Evolutionary conservation across 2,329 filamentous ascomycete species (phyloP), one percentile per base, ranked within the genome.

Genomic region (Neobulgaria alba): DNA sequence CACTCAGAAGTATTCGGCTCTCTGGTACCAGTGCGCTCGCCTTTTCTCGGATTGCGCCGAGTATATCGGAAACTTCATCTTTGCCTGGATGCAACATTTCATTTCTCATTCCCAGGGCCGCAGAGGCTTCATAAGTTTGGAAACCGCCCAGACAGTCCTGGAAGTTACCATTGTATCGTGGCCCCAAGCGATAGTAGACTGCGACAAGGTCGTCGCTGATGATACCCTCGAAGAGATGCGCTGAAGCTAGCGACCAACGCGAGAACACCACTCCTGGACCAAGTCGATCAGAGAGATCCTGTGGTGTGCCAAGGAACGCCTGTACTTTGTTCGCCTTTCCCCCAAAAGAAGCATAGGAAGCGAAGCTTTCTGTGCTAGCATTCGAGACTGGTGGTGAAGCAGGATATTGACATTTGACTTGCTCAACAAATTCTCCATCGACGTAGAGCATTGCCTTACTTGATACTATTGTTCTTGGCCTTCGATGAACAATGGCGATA

Each of bases 121-220:
- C 90, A 1, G 92, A 96, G 5, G 92, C 90, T 54, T 85, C 79
- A 58, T 98, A 98, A 0, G 93, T 98, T 58, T 96, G 88, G 56
- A 98, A 94, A 2, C 88, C 90, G 4, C 93, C 92, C 10, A 98
- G 72, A 52, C 87, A 92, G 57, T 98, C 92, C 63, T 98, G 92
- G 53, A 94, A 95, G 58, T 98, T 98, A 12, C 92, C 92, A 57
- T 87, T 82, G 54, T 98, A 98, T 35, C 87, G 79, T 17, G 88
- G 84, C 0, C 92, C 90, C 14, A 98, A 78, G 36, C 89, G 85
- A 58, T 83, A 86, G 55, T 95, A 86, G 0, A 98, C 92, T 10
- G 90, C 82, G 41, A 98, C 71, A 45, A 94, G 75, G 61, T 98
- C 92, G 57, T 96, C 90, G 44, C 87, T 95, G 26, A 95, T 68